These are phyloP conservation scores for Hirsutella rhossiliensis DNA, from an alignment of 2,329 filamentous ascomycete species.

Conservation along the genomic window DNA sequence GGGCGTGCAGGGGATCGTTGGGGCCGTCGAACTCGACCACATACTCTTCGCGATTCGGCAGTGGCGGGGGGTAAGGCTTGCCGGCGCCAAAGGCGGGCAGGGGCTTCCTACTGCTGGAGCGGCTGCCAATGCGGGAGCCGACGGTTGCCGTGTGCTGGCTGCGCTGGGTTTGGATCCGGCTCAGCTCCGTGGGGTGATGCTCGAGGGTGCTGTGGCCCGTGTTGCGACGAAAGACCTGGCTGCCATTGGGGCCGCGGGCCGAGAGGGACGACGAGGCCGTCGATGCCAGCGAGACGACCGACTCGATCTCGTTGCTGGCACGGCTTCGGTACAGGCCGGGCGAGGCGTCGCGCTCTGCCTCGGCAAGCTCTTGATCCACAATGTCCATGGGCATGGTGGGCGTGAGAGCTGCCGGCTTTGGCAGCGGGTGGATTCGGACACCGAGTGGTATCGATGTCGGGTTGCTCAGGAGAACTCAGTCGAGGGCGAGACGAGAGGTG, in stretches of 20 bases:
- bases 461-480: no score
- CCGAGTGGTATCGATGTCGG: no score
- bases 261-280: slow-evolving; percentile 34
- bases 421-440: no score
- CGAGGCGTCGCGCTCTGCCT: slow-evolving; percentile 43
- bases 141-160: slow-evolving; percentile 64
- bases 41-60: slow-evolving; percentile 64
- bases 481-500: no score
- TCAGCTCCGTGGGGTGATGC: slow-evolving; percentile 55
- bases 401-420: not conserved
- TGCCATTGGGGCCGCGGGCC: slow-evolving; percentile 34
- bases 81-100: slow-evolving; percentile 59
- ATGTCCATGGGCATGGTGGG: slow-evolving; percentile 32
- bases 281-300: slow-evolving; percentile 37
- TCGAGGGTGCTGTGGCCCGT: slow-evolving; percentile 43
- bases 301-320: slow-evolving; percentile 44
- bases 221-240: slow-evolving; percentile 47
- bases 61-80: slow-evolving; percentile 59
- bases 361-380: slow-evolving; percentile 40
- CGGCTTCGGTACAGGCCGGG: slow-evolving; percentile 25
- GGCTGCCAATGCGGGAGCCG: slow-evolving; percentile 35
- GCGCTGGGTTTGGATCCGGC: slow-evolving; percentile 57
- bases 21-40: slow-evolving; percentile 78
- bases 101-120: slow-evolving; percentile 43
- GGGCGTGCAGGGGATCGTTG: slow-evolving; percentile 71